These are phyloP conservation scores for Naumovozyma castellii DNA, from an alignment of 805 yeast species.

Conservation along the genomic window DNA sequence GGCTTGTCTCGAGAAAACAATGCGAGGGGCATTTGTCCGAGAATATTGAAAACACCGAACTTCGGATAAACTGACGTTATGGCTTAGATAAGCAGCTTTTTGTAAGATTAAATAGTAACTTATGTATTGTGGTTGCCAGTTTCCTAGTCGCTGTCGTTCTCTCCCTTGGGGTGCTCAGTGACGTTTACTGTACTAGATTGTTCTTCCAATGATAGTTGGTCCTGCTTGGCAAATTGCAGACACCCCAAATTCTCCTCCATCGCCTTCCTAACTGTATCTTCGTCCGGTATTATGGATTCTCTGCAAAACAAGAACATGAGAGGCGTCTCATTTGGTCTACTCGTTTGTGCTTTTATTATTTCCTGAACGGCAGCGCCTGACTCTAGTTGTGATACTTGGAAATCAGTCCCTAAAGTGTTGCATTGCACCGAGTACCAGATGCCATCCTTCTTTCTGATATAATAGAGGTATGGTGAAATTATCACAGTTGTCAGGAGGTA, in stretches of 20 bases:
- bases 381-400: conserved; percentile 11
- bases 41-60: too few species aligned
- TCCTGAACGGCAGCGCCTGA: conserved; percentile 15
- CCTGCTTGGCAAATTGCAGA: conserved; percentile 12
- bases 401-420: conserved; percentile 10
- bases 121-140: too few species aligned
- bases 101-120: too few species aligned
- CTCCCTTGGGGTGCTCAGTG: not conserved
- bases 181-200: not conserved
- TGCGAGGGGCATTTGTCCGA: too few species aligned
- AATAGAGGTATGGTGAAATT: conserved; percentile 25
- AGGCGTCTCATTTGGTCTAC: conserved; percentile 22
- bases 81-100: too few species aligned
- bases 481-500: conserved; percentile 19
- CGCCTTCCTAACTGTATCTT: conserved; percentile 7
- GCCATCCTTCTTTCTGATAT: conserved; percentile 12
- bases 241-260: conserved; percentile 19
- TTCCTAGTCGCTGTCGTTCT: not conserved
- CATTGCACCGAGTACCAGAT: conserved; percentile 17
- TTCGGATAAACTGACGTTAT: too few species aligned
- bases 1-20: too few species aligned
- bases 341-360: conserved; percentile 17
- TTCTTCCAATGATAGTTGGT: conserved; percentile 11
- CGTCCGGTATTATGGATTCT: conserved; percentile 12
- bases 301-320: conserved; percentile 25